Conservation (phyloP, 805 yeast genomes). For the Kazachstania martiniae region DNA sequence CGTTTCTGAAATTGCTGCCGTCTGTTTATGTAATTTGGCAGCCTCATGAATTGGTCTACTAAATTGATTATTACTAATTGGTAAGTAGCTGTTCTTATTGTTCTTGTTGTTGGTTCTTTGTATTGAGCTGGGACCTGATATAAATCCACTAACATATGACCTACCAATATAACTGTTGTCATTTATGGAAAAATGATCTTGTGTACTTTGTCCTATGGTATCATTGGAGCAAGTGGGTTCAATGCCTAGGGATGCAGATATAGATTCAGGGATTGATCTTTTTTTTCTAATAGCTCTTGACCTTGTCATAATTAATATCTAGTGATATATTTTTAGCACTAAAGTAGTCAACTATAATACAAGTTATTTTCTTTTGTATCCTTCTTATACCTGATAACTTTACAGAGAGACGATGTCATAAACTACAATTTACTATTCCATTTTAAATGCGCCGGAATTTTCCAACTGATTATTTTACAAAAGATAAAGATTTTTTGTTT, state of each 20-base stretch:
- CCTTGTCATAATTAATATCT: too few relatives aligned
- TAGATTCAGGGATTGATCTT: slow-evolving; percentile 20
- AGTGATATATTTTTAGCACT: too few relatives aligned
- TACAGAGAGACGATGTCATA: too few relatives aligned
- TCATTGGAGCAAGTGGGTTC: slow-evolving; percentile 1
- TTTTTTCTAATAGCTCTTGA: too few relatives aligned
- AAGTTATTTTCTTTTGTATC: too few relatives aligned
- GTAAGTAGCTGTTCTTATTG: slow-evolving; percentile 6
- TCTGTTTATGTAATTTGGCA: slow-evolving; percentile 22
- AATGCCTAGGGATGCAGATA: slow-evolving; percentile 24
- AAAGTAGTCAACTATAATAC: too few relatives aligned
- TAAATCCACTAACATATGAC: slow-evolving; percentile 21
- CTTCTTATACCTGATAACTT: too few relatives aligned
- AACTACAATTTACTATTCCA: too few relatives aligned
- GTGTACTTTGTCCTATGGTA: not conserved
- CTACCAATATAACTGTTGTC: slow-evolving; percentile 18
- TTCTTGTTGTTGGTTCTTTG: not conserved
- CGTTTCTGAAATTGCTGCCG: slow-evolving; percentile 25
- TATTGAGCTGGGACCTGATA: slow-evolving; percentile 13
- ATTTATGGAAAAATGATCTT: not conserved
- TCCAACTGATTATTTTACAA: too few relatives aligned
- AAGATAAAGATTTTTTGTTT: too few relatives aligned
- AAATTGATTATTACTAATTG: slow-evolving; percentile 5
- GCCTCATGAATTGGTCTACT: slow-evolving; percentile 19
- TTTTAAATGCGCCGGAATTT: too few relatives aligned